Evolutionary conservation across 352 stramenopile genomes (phyloP).

Genomic region (Phytophthora nicotianae): DNA sequence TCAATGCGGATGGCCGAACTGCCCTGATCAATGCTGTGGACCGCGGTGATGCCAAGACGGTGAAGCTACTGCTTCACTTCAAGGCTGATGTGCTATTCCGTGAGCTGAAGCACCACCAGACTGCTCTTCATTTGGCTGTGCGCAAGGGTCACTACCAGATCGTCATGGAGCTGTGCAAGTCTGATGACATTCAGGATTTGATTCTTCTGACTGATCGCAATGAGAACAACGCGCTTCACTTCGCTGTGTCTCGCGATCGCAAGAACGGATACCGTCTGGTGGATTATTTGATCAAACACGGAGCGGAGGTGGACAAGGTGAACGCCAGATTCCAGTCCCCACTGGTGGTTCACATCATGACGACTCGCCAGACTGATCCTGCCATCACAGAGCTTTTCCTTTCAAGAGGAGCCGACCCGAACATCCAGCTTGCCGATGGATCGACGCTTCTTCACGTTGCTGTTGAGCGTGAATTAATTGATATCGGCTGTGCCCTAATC

Average conservation of each 20-base stretch:
- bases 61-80: constrained; percentile 81
- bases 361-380: constrained; percentile 81
- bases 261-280: constrained; percentile 85
- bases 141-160: constrained; percentile 87
- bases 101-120: constrained; percentile 87
- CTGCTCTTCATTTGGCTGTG: constrained; percentile 79
- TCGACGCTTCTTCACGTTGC: constrained; percentile 85
- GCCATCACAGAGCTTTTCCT: constrained; percentile 81
- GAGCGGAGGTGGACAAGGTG: constrained; percentile 83
- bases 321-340: constrained; percentile 81
- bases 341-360: constrained; percentile 87
- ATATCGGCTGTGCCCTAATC: constrained; percentile 78
- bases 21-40: constrained; percentile 83
- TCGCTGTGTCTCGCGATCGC: constrained; percentile 79
- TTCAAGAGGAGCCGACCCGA: constrained; percentile 62
- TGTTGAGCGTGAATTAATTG: constrained; percentile 81
- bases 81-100: constrained; percentile 88
- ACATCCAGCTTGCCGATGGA: constrained; percentile 78
- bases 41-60: constrained; percentile 69
- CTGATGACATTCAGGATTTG: constrained; percentile 61
- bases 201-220: constrained; percentile 82
- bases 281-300: constrained; percentile 86
- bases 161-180: constrained; percentile 87
- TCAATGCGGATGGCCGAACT: constrained; percentile 81
- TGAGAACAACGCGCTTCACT: constrained; percentile 86